A percentile compares a stretch with the other conserved stretches of the same genome.
Conservation (phyloP, 495 filamentous ascomycete species). For the Poronia punctata region DNA sequence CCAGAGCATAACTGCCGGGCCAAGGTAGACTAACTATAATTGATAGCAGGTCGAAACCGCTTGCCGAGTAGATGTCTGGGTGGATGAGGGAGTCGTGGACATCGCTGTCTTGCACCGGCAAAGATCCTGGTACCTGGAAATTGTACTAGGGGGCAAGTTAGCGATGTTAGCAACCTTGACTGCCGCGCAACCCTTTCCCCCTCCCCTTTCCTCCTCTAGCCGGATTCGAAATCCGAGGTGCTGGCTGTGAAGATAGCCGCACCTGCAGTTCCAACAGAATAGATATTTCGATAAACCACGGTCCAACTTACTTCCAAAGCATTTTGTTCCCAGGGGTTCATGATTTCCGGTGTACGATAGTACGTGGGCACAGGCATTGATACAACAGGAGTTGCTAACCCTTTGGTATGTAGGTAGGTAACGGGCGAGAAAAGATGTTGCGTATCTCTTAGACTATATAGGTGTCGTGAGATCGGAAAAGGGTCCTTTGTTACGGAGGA, state of each 20-base stretch:
- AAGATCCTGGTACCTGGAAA: neutral
- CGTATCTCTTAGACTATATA: no score
- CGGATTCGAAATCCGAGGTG: neutral
- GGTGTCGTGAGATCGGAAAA: no score
- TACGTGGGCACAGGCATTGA: constrained; percentile 1
- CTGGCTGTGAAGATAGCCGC: neutral
- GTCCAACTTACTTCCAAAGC: constrained; percentile 18
- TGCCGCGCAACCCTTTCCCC: no score
- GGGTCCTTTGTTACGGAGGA: no score
- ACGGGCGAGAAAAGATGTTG: no score
- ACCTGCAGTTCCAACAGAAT: neutral
- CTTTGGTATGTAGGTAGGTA: no score
- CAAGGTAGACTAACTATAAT: constrained; percentile 33
- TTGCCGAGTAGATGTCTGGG: constrained; percentile 40
- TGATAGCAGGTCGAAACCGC: constrained; percentile 39
- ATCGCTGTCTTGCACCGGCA: constrained; percentile 3
- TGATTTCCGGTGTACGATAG: constrained; percentile 4
- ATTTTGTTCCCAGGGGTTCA: constrained; percentile 26
- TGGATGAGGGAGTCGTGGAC: constrained; percentile 36
- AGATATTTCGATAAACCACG: neutral
- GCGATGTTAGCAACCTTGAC: no score
- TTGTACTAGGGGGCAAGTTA: constrained; percentile 4
- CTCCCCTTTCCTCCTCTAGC: no score
- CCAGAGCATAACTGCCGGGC: neutral
- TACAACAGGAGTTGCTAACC: no score